Base-by-base conservation (phyloP, 2,329 filamentous ascomycete species). In the Torrubiellomyces zombiae region DNA sequence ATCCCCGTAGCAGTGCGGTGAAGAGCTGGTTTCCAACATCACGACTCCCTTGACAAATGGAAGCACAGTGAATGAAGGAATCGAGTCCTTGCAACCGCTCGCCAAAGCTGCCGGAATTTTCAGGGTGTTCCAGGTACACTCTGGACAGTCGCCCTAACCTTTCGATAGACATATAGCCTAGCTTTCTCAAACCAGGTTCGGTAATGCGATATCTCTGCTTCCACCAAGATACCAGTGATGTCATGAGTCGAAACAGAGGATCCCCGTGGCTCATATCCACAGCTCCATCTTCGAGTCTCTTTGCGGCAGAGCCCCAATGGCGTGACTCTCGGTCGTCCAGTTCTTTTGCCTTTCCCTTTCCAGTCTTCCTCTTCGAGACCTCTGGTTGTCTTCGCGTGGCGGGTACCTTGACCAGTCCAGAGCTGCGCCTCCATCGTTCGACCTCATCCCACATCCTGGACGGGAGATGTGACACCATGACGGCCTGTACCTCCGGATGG, bases 11-110 rank as follows among this genome's bases (percentile, higher is more conserved):
- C 6, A 98, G 53, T 3, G 82, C 80, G 0, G 82, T 91, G 35
- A 95, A 95, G 0, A 98, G 60, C 42, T 95, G 85, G 0, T 80
- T 75, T 0, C 83, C 85, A 3, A 89, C 63, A 47, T 95, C 89
- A 33, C 85, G 67, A 31, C 83, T 94, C 1, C 89, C 89, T 31
- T 71, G 59, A 38, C 80, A 81, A 16, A 56, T 55, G 33, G 67
- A 67, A 2, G 86, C 86, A 24, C 63, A 57, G 13, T 63, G 53
- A 18, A 75, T 68, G 32, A 94, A 85, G 4, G 71, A 70, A 1
- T 72, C 57, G 1, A 85, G 39, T 26, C 58, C 56, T n/a, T 55
- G 50, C 3, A 94, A 67, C 9, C 67, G 63, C 51, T 95, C 89
- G 1, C 86, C 86, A 43, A 86, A 82, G 5, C 54, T 55, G 22